Evolutionary conservation across 2,329 filamentous ascomycete genomes (phyloP), one percentile per base, ranked within the genome.

Genomic region (Exophiala xenobiotica): DNA sequence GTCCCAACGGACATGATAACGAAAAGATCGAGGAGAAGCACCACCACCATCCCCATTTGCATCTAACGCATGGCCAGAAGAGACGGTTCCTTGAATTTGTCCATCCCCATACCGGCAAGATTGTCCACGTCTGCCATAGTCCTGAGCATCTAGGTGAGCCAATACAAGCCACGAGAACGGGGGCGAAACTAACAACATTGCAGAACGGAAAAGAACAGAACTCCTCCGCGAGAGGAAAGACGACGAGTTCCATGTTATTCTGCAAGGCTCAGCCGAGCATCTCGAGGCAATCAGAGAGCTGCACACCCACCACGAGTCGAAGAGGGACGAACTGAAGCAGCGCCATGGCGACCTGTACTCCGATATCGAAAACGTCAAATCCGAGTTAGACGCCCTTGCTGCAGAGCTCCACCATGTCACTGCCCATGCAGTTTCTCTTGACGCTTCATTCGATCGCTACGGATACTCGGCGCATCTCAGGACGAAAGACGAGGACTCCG

Each of bases 401-500:
- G 58, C 62, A 1, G 80, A 85, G 64, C 66, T 85, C 5, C 75
- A 80, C 51, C 70, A 74, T 54, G 67, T 84, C 45, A 76, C 72
- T 2, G 74, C 77, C 50, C 78, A 81, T 60, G 73, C 76, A 3
- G 74, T 80, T 4, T 69, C 76, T 14, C 68, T 85, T 18, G 78
- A 80, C 59, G 79, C 80, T 26, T 85, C 79, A 62, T 85, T 85
- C 63, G 75, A 74, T 48, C 81, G 80, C 61, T 86, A 82, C 68
- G 82, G 83, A 1, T 86, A 83, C 62, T 74, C 73, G 42, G 80
- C 81, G 22, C 75, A 79, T 63, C 66, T 85, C 46, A 70, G 80
- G 49, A 78, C 75, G 47, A 78, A 70, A 59, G 67, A 72, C 49
- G 61, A 65, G 47, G 55, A 62, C 1, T 54, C 54, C 9, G 56